These are phyloP conservation scores for Fusarium redolens DNA, from an alignment of 2,329 filamentous ascomycete genomes.

Conservation along the genomic window DNA sequence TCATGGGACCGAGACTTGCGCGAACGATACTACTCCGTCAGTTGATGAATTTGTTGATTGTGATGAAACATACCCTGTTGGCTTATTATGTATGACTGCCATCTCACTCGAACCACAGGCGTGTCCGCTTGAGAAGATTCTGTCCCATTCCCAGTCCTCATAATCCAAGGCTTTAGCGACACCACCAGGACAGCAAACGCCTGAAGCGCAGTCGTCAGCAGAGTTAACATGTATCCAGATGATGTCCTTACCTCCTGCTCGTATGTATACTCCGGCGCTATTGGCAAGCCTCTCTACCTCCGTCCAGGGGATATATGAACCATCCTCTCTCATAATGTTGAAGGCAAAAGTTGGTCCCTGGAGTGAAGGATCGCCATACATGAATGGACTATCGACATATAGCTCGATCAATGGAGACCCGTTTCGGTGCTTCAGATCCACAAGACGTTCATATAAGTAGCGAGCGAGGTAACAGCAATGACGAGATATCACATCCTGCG, in stretches of 20 bases:
- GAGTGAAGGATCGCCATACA: conserved; percentile 62
- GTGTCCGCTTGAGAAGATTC: conserved; percentile 66
- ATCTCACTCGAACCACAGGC: conserved; percentile 66
- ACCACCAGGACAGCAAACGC: conserved; percentile 61
- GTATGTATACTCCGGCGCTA: conserved; percentile 66
- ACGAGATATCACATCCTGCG: conserved; percentile 61
- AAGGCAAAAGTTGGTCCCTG: conserved; percentile 74
- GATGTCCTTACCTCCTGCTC: conserved; percentile 59
- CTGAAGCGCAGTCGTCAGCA: conserved; percentile 42
- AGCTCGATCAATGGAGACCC: conserved; percentile 63
- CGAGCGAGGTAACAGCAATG: conserved; percentile 66
- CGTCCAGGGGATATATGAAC: conserved; percentile 65
- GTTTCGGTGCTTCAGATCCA: conserved; percentile 63
- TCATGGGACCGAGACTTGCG: conserved; percentile 71
- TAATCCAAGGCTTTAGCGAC: conserved; percentile 61
- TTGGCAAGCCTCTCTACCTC: conserved; percentile 70
- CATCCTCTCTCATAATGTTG: conserved; percentile 66
- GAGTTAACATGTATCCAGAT: neutral
- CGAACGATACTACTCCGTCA: conserved; percentile 63
- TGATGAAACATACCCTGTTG: conserved; percentile 60
- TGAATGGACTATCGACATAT: conserved; percentile 61
- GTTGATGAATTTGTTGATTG: neutral
- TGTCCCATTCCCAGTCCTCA: conserved; percentile 64
- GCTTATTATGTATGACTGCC: conserved; percentile 63
- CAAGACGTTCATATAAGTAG: conserved; percentile 61